phyloP scores from a whole-genome alignment of 768 basidiomycete species.

The Mycena amicta region DNA sequence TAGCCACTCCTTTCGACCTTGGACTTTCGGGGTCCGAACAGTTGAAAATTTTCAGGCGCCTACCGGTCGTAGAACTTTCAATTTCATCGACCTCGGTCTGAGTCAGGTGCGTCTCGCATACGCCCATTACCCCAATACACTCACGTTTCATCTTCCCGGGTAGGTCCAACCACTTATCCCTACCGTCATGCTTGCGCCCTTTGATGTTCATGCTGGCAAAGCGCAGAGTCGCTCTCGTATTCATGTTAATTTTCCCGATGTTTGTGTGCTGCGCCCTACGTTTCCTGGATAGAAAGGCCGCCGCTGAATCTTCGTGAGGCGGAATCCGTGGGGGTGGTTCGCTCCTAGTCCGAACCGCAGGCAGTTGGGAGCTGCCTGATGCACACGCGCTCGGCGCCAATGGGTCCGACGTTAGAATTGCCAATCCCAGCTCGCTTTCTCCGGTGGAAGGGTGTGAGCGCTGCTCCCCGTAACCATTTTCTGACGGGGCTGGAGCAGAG shows the following conservation, averaged over 20 bases:
- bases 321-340: neutral
- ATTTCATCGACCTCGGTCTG: neutral
- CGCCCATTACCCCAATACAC: slow-evolving; percentile 3
- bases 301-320: neutral
- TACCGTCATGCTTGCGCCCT: neutral
- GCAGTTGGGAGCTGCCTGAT: neutral
- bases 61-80: neutral
- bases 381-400: neutral
- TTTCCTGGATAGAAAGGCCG: neutral
- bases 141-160: slow-evolving; percentile 8
- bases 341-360: neutral
- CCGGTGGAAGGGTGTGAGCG: too few relatives aligned
- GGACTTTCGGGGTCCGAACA: neutral
- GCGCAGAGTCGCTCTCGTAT: neutral
- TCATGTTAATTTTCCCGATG: neutral
- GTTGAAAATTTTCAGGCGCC: neutral
- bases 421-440: too few relatives aligned
- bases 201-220: neutral
- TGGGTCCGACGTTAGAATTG: too few relatives aligned
- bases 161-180: slow-evolving; percentile 12
- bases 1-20: neutral
- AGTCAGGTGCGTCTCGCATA: slow-evolving; percentile 17
- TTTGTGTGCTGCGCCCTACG: neutral
- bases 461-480: too few relatives aligned
- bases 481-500: too few relatives aligned